Evolutionary conservation across 2,329 filamentous ascomycete species (phyloP), one percentile per base, ranked within the genome.

Genomic region (Ceratocystis huliohia): DNA sequence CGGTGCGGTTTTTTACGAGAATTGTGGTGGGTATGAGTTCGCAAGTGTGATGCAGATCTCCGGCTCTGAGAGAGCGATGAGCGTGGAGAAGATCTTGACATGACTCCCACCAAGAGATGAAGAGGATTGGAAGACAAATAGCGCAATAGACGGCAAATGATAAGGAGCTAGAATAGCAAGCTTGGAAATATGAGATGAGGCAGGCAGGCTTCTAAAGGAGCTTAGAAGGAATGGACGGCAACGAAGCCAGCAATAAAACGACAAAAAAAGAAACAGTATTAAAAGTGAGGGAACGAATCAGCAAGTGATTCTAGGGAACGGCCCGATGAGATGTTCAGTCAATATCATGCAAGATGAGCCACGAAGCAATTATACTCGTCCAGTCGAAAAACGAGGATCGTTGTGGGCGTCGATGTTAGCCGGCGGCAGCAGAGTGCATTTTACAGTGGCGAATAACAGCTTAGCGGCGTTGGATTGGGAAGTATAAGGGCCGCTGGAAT

Each of bases 1-100:
- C 7, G 65, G 66, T 70, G 69, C 48, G 66, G 63, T 44, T 70
- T 65, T 61, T 64, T 65, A 65, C 68, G 65, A 53, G 69, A 68
- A 65, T 69, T 61, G 61, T 57, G 64, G 62, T 68, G 44, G 10
- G 45, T 48, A 25, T 68, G 66, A 22, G 65, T 8, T n/a, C 63
- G 63, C 53, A 67, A 25, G 33, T 67, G 66, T 3, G 46, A 57
- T 25, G 48, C 61, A 28, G 59, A 63, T n/a, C 57, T 63, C 46
- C 56, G 50, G 48, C 66, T 63, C 46, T 57, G 45, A 7, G 66
- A 50, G 53, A 67, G 30, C 56, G 66, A 67, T n/a, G 50, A 50
- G 48, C 66, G 66, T 59, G 62, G 33, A 33, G 59, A 57, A 37
- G 66, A 67, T 45, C 66, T 53, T 20, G 66, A 67, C 66, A 67